phyloP scores from a whole-genome alignment of 139 green algal genomes.

The Micromonas pusilla region DNA sequence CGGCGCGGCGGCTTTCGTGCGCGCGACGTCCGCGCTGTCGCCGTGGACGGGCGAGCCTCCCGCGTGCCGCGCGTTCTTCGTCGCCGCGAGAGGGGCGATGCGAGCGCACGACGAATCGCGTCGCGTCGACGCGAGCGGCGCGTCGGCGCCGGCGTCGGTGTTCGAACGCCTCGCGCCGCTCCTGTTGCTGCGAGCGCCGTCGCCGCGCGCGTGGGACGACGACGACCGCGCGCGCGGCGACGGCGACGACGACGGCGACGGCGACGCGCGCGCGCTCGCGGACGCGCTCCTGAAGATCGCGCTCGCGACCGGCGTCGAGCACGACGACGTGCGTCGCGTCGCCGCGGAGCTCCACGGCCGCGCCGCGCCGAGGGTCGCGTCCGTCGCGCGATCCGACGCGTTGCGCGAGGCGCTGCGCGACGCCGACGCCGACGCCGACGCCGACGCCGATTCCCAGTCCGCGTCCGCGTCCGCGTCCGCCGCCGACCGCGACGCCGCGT shows the following conservation, averaged over 20 bases:
- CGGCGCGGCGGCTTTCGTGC: background rate
- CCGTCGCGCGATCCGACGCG: too few relatives aligned
- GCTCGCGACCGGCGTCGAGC: background rate
- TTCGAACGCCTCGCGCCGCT: slow-evolving; percentile 16
- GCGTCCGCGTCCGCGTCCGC: too few relatives aligned
- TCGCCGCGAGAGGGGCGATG: background rate
- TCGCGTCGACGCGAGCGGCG: background rate
- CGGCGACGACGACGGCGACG: background rate
- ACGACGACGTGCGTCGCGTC: background rate
- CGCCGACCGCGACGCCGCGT: background rate
- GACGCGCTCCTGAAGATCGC: background rate
- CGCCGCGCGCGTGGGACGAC: background rate
- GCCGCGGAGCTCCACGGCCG: background rate
- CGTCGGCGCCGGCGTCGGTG: background rate
- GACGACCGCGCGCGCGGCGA: background rate
- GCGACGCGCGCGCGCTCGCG: background rate
- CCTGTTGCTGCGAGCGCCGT: background rate
- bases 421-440: too few relatives aligned
- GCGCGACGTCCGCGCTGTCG: background rate
- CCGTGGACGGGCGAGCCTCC: background rate
- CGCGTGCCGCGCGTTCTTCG: background rate
- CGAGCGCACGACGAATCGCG: background rate
- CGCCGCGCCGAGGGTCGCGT: background rate
- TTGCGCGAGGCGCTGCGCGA: background rate
- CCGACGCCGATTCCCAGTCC: too few relatives aligned